These are phyloP conservation scores for Pyronema omphalodes DNA, from an alignment of 495 filamentous ascomycete species.

Conservation along the genomic window DNA sequence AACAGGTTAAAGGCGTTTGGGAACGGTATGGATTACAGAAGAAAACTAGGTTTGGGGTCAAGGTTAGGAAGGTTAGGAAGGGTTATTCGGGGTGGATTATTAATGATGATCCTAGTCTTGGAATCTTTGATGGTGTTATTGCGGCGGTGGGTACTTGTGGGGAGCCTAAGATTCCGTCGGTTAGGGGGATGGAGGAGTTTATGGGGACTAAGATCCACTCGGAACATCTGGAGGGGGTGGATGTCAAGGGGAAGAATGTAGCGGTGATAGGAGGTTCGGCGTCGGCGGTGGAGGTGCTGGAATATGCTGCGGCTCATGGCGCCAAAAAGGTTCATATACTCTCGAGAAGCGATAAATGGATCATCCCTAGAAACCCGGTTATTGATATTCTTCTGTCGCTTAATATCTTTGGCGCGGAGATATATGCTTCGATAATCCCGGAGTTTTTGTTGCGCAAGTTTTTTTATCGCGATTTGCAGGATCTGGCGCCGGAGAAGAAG, in stretches of 20 bases:
- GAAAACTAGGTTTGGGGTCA: constrained; percentile 52
- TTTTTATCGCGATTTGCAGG: constrained; percentile 72
- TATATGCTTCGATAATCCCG: constrained; percentile 53
- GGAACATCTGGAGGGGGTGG: constrained; percentile 49
- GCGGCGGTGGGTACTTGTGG: constrained; percentile 64
- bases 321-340: constrained; percentile 54
- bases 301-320: constrained; percentile 51
- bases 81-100: constrained; percentile 62
- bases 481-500: constrained; percentile 47
- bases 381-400: constrained; percentile 53
- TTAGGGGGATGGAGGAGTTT: constrained; percentile 49
- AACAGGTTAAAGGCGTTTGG: constrained; percentile 54
- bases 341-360: constrained; percentile 70
- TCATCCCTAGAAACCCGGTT: constrained; percentile 62
- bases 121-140: constrained; percentile 60
- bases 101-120: constrained; percentile 32
- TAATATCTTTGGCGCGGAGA: constrained; percentile 68
- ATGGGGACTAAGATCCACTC: constrained; percentile 54
- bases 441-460: constrained; percentile 54
- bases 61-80: constrained; percentile 47
- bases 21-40: constrained; percentile 51
- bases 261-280: constrained; percentile 64
- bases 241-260: constrained; percentile 52
- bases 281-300: constrained; percentile 65
- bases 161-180: constrained; percentile 48